Conservation (phyloP, 306 rosid species). For the Vigna mungo region DNA sequence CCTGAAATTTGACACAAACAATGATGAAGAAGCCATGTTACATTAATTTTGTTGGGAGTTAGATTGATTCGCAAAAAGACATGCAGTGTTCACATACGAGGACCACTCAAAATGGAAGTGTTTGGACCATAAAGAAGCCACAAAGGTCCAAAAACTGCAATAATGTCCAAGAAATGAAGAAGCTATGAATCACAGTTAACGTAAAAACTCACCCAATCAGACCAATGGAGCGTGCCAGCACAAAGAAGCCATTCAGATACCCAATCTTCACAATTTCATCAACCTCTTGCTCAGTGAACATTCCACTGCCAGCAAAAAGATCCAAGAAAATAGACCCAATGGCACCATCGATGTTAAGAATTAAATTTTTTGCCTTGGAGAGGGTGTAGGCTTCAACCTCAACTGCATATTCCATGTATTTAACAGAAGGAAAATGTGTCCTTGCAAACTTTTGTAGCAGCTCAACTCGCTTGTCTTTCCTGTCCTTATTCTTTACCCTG, state of each 20-base stretch:
- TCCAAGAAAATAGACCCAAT: constrained; percentile 95
- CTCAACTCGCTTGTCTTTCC: constrained; percentile 97
- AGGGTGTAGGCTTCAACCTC: constrained; percentile 94
- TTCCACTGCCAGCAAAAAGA: constrained; percentile 95
- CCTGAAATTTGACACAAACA: constrained; percentile 55
- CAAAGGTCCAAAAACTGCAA: constrained; percentile 40
- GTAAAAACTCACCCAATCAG: constrained; percentile 82
- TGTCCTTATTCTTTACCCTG: constrained; percentile 97
- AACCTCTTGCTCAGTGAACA: constrained; percentile 91
- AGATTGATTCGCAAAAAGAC: constrained; percentile 19
- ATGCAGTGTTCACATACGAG: constrained; percentile 8
- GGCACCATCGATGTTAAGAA: constrained; percentile 94
- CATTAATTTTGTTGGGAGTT: background rate
- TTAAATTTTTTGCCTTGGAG: constrained; percentile 92
- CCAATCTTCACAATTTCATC: constrained; percentile 93
- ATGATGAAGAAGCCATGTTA: background rate
- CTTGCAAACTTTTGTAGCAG: constrained; percentile 85
- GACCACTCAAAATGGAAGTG: constrained; percentile 44
- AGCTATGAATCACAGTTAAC: background rate
- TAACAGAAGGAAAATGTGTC: constrained; percentile 89
- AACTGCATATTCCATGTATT: constrained; percentile 98
- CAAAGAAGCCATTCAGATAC: constrained; percentile 92
- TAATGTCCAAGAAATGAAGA: constrained; percentile 19
- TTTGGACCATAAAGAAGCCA: constrained; percentile 31
- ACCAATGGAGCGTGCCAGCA: constrained; percentile 96